These are phyloP conservation scores for Musa balbisiana DNA, from an alignment of 202 grass and related monocot species.

Conservation along the genomic window DNA sequence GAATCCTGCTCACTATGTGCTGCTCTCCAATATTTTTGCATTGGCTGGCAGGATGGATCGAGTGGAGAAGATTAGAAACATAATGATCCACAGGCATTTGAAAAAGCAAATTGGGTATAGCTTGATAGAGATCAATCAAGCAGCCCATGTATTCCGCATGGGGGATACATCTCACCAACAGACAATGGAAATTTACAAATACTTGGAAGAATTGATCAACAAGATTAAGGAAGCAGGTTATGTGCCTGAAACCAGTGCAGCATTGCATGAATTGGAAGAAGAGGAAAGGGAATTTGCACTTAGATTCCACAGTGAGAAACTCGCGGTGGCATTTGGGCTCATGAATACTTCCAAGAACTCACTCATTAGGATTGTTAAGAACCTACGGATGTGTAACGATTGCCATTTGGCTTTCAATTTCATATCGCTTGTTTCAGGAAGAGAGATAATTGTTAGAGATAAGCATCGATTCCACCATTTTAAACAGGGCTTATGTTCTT, in stretches of 20 bases:
- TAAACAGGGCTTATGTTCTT: slow-evolving; percentile 9
- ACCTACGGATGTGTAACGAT: slow-evolving; percentile 45
- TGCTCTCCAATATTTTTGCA: slow-evolving; percentile 23
- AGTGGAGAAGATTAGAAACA: slow-evolving; percentile 54
- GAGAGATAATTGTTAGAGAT: slow-evolving; percentile 4
- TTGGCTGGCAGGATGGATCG: slow-evolving; percentile 49
- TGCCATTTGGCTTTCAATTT: slow-evolving; percentile 46
- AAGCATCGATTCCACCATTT: slow-evolving; percentile 7
- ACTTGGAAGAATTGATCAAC: slow-evolving; percentile 38
- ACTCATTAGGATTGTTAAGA: slow-evolving; percentile 52
- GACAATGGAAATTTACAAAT: slow-evolving; percentile 42
- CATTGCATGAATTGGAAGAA: slow-evolving; percentile 63
- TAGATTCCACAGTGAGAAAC: slow-evolving; percentile 54
- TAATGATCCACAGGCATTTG: slow-evolving; percentile 46
- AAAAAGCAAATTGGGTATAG: slow-evolving; percentile 51
- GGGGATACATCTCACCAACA: slow-evolving; percentile 48
- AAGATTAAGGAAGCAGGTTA: slow-evolving; percentile 44
- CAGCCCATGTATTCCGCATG: slow-evolving; percentile 44
- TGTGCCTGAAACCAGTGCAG: slow-evolving; percentile 39
- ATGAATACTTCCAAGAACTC: slow-evolving; percentile 28
- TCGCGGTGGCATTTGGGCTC: slow-evolving; percentile 50
- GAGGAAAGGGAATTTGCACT: slow-evolving; percentile 55
- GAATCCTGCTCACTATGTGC: slow-evolving; percentile 19
- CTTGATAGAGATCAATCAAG: slow-evolving; percentile 40
- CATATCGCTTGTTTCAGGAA: slow-evolving; percentile 1